Base-by-base conservation (phyloP, 2,329 filamentous ascomycete species). In the Aspergillus fijiensis region DNA sequence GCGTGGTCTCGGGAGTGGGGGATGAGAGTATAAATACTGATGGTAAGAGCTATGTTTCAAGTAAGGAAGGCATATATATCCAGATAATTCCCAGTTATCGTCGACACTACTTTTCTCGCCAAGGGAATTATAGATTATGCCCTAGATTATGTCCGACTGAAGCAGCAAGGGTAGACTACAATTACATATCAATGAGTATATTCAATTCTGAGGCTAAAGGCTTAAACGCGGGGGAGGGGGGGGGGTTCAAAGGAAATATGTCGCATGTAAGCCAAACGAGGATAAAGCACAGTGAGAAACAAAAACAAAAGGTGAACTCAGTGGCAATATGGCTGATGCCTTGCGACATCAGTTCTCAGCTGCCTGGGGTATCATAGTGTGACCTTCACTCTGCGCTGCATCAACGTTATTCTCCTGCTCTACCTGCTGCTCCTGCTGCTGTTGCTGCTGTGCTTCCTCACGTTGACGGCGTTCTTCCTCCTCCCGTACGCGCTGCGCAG, bases 401-500 rank as follows among this genome's bases (percentile, higher is more conserved):
- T 35, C 52, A 16, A 51, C 60, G 21, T 33, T 25, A 2, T 45
- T 31, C 23, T 11, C n/a, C 51, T 35, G 6, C 35, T 42, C 31
- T 63, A 10, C 39, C 50, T 61, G 60, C 39, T 60, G 50, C 50
- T 55, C 55, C 42, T 51, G 58, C 49, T 61, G 60, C 55, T 62
- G 49, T 35, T 58, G 55, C 59, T 60, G 23, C 51, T 57, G 11
- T 52, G 52, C 67, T 58, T 69, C 67, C 48, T 67, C 60, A 47
- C 63, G 64, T 45, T 64, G 65, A 42, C 60, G 67, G 29, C 61
- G 63, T 11, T 66, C 63, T 57, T 70, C 70, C 27, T 70, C 70
- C 60, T 66, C 65, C 23, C 67, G 66, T 21, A 60, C 66, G 25
- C 70, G 65, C 59, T 72, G 67, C 51, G 69, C 72, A 19, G 76